Conservation (phyloP, 768 basidiomycete genomes). For the Leucocoprinus leucothites region DNA sequence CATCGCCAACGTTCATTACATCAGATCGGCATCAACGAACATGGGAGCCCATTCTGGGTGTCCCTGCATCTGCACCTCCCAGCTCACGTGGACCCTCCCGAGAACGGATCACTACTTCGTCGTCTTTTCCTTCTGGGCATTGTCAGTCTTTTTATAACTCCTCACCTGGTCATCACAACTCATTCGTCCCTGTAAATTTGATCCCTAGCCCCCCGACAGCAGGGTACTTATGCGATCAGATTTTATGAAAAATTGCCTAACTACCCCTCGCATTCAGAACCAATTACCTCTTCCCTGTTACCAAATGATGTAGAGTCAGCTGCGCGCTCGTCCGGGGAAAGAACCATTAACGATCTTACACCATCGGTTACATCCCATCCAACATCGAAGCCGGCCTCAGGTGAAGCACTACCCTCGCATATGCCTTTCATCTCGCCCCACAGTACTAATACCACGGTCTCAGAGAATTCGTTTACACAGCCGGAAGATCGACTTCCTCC, state of each 20-base stretch:
- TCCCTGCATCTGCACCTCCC: conserved; percentile 10
- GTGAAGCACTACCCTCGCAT: not conserved
- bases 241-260: too few relatives aligned
- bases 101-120: not conserved
- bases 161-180: not conserved
- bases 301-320: not conserved
- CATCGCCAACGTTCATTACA: conserved; percentile 8
- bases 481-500: too few relatives aligned
- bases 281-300: not conserved
- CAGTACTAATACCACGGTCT: not conserved
- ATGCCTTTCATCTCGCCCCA: not conserved
- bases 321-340: not conserved
- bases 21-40: not conserved
- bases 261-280: not conserved
- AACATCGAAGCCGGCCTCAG: not conserved
- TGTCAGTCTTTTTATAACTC: not conserved
- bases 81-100: conserved; percentile 1
- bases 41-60: not conserved
- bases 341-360: not conserved
- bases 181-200: not conserved
- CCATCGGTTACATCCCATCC: not conserved
- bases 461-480: too few relatives aligned
- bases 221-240: too few relatives aligned
- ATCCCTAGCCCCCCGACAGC: too few relatives aligned
- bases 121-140: too few relatives aligned